Percentiles rank a stretch among this genome's conserved stretches.
Conservation (phyloP, 202 grass and related monocot species). For the Zizania palustris region DNA sequence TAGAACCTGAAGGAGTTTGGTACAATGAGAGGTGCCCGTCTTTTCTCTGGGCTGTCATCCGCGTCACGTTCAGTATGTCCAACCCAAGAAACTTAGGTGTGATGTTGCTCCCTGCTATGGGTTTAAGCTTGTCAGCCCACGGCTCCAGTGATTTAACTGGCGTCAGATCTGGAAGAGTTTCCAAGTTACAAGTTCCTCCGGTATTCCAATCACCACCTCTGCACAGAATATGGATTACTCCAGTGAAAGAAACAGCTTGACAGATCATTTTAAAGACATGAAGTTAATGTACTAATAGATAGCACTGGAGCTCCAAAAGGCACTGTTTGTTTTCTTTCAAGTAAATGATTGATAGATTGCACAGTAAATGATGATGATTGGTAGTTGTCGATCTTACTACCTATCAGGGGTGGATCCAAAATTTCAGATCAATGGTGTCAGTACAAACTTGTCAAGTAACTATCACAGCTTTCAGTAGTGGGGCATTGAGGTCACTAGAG, state of each 20-base stretch:
- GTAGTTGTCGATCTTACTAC: background rate
- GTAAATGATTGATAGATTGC: background rate
- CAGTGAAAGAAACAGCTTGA: conserved; percentile 18
- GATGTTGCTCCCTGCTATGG: conserved; percentile 52
- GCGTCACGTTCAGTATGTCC: conserved; percentile 78
- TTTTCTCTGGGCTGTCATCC: conserved; percentile 77
- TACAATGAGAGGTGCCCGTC: conserved; percentile 79
- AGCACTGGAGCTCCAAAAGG: no score
- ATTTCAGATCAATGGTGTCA: no score
- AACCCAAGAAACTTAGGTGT: conserved; percentile 39
- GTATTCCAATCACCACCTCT: conserved; percentile 78
- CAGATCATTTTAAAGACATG: background rate
- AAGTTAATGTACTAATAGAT: no score
- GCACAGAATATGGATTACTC: conserved; percentile 26
- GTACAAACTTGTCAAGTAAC: no score
- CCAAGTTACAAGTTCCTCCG: conserved; percentile 81
- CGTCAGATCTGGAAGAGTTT: conserved; percentile 64
- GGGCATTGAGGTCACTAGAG: no score
- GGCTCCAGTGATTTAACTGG: conserved; percentile 45
- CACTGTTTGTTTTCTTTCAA: background rate
- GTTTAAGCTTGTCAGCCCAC: conserved; percentile 51
- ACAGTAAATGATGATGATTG: background rate
- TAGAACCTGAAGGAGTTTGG: conserved; percentile 54
- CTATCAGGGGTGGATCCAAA: no score
- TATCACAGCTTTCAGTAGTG: no score